These are phyloP conservation scores for Penicillium bovifimosum DNA, from an alignment of 495 filamentous ascomycete species.

Conservation along the genomic window DNA sequence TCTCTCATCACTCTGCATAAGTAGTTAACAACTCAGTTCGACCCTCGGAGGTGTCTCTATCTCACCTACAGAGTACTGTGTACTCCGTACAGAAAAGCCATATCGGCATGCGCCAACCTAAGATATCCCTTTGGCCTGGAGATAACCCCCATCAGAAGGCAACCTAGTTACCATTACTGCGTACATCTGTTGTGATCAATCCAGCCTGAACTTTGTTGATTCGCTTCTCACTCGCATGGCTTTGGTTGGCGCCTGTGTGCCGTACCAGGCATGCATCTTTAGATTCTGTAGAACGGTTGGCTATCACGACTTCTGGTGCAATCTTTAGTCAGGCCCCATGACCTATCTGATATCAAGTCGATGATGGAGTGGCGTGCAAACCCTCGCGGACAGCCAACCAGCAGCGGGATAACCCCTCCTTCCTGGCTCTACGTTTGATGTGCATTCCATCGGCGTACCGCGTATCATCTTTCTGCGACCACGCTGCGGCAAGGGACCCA, in stretches of 20 bases:
- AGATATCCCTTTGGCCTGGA: constrained; percentile 3
- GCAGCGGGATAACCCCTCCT: constrained; percentile 9
- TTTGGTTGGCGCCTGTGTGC: background rate
- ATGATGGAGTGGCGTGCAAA: constrained; percentile 23
- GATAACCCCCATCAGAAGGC: background rate
- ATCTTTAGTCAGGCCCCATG: constrained; percentile 12
- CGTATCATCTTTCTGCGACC: constrained; percentile 6
- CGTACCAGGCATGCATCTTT: background rate
- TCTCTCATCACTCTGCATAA: background rate
- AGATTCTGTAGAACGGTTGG: constrained; percentile 3
- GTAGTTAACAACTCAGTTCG: background rate
- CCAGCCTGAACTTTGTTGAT: constrained; percentile 5
- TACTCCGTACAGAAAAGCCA: background rate
- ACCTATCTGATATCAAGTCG: constrained; percentile 13
- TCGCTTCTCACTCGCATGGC: constrained; percentile 2
- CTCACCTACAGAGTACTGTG: no score
- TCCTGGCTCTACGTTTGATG: constrained; percentile 13
- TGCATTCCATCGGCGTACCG: constrained; percentile 7
- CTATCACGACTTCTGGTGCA: constrained; percentile 1
- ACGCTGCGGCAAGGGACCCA: constrained; percentile 11
- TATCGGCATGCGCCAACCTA: background rate
- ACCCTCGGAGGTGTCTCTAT: background rate
- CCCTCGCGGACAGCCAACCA: constrained; percentile 23
- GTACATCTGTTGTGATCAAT: constrained; percentile 7
- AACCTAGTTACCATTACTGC: constrained; percentile 1